Evolutionary conservation across 805 yeast species (phyloP), one percentile per base, ranked within the genome.

Genomic region (Saccharomyces paradoxus): DNA sequence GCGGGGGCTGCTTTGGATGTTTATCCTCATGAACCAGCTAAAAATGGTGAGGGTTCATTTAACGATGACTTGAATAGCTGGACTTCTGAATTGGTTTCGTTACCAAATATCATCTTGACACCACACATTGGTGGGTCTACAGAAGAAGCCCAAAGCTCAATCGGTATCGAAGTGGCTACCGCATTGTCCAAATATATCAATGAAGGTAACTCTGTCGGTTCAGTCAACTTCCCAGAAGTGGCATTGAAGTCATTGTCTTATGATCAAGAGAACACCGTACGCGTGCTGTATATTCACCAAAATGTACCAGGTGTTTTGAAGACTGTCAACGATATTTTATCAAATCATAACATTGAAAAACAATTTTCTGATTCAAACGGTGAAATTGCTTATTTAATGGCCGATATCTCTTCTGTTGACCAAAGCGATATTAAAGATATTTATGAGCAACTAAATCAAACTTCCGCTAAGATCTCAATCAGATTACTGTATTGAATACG

Each of bases 51-150:
- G 60, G 84, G 81, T 58, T 74, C 82, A 63, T 94, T 91, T 77
- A 76, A 69, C 64, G 79, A 86, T 70, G 79, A 80, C 46, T 79
- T 94, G 69, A 92, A 92, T 75, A 63, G 76, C 46, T 94, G 96
- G 91, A 81, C 87, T 58, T 77, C 88, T 32, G 97, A 91, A 70
- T 80, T 94, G 64, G 80, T 83, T 63, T 76, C 87, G 10, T 80
- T 90, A 70, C 83, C 91, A 75, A 94, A 94, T 74, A 83, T 92
- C 58, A 90, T 94, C 61, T 80, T 94, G 67, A 86, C 98, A 53
- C 99, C 99, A 32, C 99, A 94, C 71, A 94, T 94, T 64, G 99
- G 99, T 75, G 99, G 99, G 62, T 90, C 97, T 51, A 94, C 99
- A 50, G 98, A 92, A 74, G 99, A 94, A 78, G 99, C 99, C 41